Evolutionary conservation across 805 yeast species (phyloP).

Genomic region (Candida incommunis): DNA sequence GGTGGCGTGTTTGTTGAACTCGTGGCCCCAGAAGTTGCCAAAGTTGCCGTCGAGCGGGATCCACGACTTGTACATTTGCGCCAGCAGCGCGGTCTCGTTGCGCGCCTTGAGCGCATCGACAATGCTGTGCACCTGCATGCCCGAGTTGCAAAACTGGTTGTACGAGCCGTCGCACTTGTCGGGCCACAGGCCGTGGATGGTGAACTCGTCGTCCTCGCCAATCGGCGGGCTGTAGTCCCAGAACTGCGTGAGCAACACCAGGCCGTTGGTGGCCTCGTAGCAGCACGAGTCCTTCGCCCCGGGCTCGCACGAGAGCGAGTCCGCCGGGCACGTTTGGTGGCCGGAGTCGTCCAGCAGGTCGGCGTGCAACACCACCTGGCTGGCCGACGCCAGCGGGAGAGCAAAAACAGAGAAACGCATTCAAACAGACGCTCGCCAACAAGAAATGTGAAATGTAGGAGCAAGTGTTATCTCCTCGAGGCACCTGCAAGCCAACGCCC

Average conservation of each 20-base stretch:
- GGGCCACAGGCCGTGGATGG: slow-evolving; percentile 83
- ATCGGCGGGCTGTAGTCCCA: slow-evolving; percentile 77
- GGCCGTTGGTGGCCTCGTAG: slow-evolving; percentile 77
- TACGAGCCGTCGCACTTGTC: slow-evolving; percentile 76
- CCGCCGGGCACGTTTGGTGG: slow-evolving; percentile 20
- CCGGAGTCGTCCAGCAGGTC: background rate
- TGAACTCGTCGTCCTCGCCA: slow-evolving; percentile 59
- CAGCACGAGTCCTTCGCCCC: slow-evolving; percentile 48
- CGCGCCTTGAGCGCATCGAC: slow-evolving; percentile 28
- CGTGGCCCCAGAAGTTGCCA: slow-evolving; percentile 72
- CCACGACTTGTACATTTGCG: slow-evolving; percentile 52
- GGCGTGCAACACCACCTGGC: background rate
- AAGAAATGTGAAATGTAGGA: too few species aligned
- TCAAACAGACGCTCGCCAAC: too few species aligned
- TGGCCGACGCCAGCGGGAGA: too few species aligned
- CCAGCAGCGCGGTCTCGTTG: slow-evolving; percentile 35
- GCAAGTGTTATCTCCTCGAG: too few species aligned
- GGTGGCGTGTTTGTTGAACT: slow-evolving; percentile 88
- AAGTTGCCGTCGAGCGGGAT: slow-evolving; percentile 58
- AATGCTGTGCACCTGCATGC: slow-evolving; percentile 39
- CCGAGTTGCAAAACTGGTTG: slow-evolving; percentile 61
- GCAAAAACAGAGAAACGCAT: too few species aligned
- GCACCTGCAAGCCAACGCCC: too few species aligned
- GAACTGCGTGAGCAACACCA: slow-evolving; percentile 73
- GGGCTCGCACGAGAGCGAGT: slow-evolving; percentile 19